Conservation (phyloP, 1,284 basidiomycete genomes). For the Trichosporon sp. region DNA sequence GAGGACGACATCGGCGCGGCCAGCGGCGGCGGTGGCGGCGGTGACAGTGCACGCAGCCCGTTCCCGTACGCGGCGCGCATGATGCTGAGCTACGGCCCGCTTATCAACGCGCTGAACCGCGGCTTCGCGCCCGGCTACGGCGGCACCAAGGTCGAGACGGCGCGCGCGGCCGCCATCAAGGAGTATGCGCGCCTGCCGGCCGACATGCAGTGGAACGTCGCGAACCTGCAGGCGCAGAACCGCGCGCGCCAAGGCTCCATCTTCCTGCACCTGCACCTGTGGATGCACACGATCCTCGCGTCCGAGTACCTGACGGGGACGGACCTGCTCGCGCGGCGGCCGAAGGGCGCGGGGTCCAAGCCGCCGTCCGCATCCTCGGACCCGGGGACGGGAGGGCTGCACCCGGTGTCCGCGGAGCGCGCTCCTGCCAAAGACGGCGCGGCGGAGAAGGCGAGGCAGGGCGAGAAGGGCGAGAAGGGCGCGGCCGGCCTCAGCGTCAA, state of each 20-base stretch:
- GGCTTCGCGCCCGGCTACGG: background rate
- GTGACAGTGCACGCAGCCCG: slow-evolving; percentile 13
- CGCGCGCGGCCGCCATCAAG: slow-evolving; percentile 18
- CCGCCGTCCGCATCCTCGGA: no score
- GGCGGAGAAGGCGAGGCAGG: background rate
- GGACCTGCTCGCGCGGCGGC: slow-evolving; percentile 10
- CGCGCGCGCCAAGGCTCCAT: slow-evolving; percentile 23
- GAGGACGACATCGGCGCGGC: slow-evolving; percentile 11
- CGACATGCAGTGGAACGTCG: slow-evolving; percentile 33
- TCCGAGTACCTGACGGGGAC: slow-evolving; percentile 21
- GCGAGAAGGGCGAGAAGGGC: background rate
- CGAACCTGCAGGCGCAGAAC: slow-evolving; percentile 27
- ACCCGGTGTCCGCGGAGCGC: background rate
- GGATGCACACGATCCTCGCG: slow-evolving; percentile 34
- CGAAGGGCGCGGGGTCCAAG: no score
- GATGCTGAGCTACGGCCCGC: slow-evolving; percentile 25
- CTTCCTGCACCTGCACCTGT: slow-evolving; percentile 33
- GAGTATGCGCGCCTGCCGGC: slow-evolving; percentile 27
- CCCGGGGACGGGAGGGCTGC: background rate
- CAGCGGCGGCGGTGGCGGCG: no score
- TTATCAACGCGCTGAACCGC: slow-evolving; percentile 31
- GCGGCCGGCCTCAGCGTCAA: slow-evolving; percentile 5
- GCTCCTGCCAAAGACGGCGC: slow-evolving; percentile 3
- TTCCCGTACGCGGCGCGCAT: slow-evolving; percentile 27
- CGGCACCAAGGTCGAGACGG: slow-evolving; percentile 7